phyloP scores from a whole-genome alignment of 495 filamentous ascomycete genomes.

The Talaromyces wortmannii region DNA sequence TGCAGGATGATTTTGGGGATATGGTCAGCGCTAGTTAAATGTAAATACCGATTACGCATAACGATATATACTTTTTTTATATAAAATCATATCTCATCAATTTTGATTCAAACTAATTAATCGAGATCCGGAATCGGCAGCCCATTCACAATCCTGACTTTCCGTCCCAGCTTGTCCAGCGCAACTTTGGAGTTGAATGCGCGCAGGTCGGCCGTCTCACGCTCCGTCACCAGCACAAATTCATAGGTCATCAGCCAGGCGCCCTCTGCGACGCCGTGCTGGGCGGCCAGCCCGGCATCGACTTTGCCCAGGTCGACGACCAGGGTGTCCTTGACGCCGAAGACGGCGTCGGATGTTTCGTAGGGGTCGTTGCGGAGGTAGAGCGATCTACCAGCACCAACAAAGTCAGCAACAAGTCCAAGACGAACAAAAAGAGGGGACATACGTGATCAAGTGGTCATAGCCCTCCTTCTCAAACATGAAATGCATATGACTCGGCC shows the following conservation, averaged over 20 bases:
- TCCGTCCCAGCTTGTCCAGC: slow-evolving; percentile 62
- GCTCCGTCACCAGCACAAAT: slow-evolving; percentile 72
- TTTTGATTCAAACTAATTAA: no score
- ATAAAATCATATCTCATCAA: no score
- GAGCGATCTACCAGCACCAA: slow-evolving; percentile 47
- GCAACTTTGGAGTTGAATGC: slow-evolving; percentile 67
- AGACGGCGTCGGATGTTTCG: slow-evolving; percentile 86
- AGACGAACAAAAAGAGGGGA: slow-evolving; percentile 7
- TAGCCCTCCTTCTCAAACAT: slow-evolving; percentile 87
- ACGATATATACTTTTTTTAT: not conserved
- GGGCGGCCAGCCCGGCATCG: slow-evolving; percentile 48
- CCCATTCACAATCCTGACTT: slow-evolving; percentile 72
- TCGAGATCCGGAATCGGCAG: slow-evolving; percentile 75
- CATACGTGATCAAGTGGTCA: slow-evolving; percentile 81
- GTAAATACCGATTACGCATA: not conserved
- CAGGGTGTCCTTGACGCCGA: slow-evolving; percentile 83
- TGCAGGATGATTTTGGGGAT: slow-evolving; percentile 18
- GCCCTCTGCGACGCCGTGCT: slow-evolving; percentile 49
- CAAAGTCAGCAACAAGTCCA: not conserved
- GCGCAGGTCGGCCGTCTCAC: slow-evolving; percentile 61
- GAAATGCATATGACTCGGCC: slow-evolving; percentile 90
- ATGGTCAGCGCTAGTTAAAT: slow-evolving; percentile 12
- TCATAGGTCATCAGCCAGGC: slow-evolving; percentile 53
- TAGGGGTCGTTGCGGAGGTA: slow-evolving; percentile 83
- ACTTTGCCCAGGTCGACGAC: slow-evolving; percentile 65